A percentile compares a stretch with the other conserved stretches of the same genome.
Conservation (phyloP, 495 filamentous ascomycete species). For the Xylaria cubensis region DNA sequence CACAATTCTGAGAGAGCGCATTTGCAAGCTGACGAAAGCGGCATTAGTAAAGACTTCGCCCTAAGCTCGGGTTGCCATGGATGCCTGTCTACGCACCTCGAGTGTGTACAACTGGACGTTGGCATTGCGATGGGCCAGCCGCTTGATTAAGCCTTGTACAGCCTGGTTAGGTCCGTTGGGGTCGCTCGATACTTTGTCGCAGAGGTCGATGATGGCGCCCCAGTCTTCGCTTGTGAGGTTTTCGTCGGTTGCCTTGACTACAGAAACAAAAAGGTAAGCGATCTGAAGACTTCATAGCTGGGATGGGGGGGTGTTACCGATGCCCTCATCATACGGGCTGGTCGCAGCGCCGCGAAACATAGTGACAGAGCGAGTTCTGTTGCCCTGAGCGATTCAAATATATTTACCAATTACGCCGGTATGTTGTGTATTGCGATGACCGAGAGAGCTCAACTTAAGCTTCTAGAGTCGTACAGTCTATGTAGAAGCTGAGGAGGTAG, state of each 20-base stretch:
- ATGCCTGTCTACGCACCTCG: conserved; percentile 65
- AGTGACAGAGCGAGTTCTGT: conserved; percentile 29
- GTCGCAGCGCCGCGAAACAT: conserved; percentile 61
- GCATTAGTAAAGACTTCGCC: conserved; percentile 5
- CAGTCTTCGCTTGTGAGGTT: conserved; percentile 98
- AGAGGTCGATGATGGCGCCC: conserved; percentile 98
- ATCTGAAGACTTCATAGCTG: not conserved
- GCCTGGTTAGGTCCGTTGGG: conserved; percentile 81
- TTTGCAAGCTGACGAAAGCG: conserved; percentile 72
- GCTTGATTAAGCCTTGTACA: conserved; percentile 92
- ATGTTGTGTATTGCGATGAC: not conserved
- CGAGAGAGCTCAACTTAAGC: not conserved
- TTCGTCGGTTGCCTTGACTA: conserved; percentile 98
- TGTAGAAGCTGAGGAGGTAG: not conserved
- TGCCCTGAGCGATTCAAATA: not conserved
- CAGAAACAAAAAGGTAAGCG: conserved; percentile 8
- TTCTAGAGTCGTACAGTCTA: not conserved
- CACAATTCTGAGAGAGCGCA: conserved; percentile 94
- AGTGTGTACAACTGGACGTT: conserved; percentile 99
- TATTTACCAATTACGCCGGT: not conserved
- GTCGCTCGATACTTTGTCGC: conserved; percentile 79
- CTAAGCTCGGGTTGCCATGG: not conserved
- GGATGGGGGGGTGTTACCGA: conserved; percentile 45
- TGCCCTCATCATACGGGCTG: conserved; percentile 59
- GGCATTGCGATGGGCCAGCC: conserved; percentile 94